Evolutionary conservation across 2,329 filamentous ascomycete species (phyloP).

Genomic region (Paecilomyces fulvus): DNA sequence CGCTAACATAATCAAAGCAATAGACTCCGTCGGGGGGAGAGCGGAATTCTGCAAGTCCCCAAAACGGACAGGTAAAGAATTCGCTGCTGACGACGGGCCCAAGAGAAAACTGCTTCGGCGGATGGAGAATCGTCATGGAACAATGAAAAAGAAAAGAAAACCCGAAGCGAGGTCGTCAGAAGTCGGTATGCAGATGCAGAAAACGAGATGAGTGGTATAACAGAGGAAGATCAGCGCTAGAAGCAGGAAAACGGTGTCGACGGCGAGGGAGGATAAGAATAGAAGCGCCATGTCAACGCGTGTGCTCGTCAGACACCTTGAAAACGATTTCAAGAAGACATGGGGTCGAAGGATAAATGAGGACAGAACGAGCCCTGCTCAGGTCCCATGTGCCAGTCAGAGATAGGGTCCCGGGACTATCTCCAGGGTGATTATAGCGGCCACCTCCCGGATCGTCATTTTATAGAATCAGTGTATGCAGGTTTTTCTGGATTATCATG

Average conservation of each 20-base stretch:
- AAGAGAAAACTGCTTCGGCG: background rate
- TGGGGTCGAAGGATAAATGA: background rate
- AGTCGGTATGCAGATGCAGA: slow-evolving; percentile 5
- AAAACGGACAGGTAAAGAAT: background rate
- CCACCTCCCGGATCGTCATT: slow-evolving; percentile 10
- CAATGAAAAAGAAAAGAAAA: background rate
- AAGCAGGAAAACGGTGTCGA: background rate
- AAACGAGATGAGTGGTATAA: background rate
- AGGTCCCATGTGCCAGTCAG: background rate
- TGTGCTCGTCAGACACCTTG: background rate
- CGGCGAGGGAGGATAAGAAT: background rate
- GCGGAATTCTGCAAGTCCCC: background rate
- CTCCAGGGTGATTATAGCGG: slow-evolving; percentile 13
- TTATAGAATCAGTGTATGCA: slow-evolving; percentile 67
- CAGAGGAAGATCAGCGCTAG: background rate
- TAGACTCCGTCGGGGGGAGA: background rate
- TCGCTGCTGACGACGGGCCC: background rate
- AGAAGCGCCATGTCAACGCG: background rate
- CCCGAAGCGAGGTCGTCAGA: slow-evolving; percentile 4
- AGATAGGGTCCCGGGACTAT: background rate
- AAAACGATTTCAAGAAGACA: background rate
- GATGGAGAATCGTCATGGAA: background rate
- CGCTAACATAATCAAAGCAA: background rate
- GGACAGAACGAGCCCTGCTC: background rate
- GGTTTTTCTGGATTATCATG: slow-evolving; percentile 78